These are phyloP conservation scores for Bretschneidera sinensis DNA, from an alignment of 345 rosid genomes.

Conservation along the genomic window DNA sequence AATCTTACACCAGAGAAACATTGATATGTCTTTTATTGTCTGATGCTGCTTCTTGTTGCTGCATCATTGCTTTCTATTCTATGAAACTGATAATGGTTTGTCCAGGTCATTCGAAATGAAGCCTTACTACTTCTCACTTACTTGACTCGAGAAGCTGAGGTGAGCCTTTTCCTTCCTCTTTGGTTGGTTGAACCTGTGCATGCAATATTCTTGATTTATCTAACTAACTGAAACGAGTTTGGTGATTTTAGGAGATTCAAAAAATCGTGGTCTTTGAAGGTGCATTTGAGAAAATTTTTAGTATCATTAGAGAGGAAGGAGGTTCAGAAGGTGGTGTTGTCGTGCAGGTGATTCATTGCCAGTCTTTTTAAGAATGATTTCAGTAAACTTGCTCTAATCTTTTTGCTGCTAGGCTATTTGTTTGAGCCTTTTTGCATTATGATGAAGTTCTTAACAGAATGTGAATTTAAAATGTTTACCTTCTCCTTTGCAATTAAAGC, in stretches of 20 bases:
- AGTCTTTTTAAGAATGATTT: background rate
- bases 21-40: background rate
- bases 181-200: slow-evolving; percentile 3
- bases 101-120: slow-evolving; percentile 89
- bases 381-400: slow-evolving; percentile 2
- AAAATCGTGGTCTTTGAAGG: slow-evolving; percentile 98
- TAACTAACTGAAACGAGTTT: slow-evolving; percentile 17
- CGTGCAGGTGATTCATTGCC: slow-evolving; percentile 67
- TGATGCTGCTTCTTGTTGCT: background rate
- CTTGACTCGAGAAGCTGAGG: slow-evolving; percentile 98
- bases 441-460: too few species aligned
- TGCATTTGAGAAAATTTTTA: slow-evolving; percentile 90
- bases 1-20: background rate
- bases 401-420: background rate
- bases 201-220: slow-evolving; percentile 7
- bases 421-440: background rate
- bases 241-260: slow-evolving; percentile 76
- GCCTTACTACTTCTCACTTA: slow-evolving; percentile 92
- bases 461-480: too few species aligned
- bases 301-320: slow-evolving; percentile 94
- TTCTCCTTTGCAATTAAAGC: too few species aligned
- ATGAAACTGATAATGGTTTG: slow-evolving; percentile 19
- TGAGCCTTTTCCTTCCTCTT: slow-evolving; percentile 17
- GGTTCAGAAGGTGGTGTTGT: slow-evolving; percentile 98
- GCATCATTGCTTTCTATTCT: background rate